phyloP scores from a whole-genome alignment of 768 basidiomycete species.

The Tricholoma terreum region DNA sequence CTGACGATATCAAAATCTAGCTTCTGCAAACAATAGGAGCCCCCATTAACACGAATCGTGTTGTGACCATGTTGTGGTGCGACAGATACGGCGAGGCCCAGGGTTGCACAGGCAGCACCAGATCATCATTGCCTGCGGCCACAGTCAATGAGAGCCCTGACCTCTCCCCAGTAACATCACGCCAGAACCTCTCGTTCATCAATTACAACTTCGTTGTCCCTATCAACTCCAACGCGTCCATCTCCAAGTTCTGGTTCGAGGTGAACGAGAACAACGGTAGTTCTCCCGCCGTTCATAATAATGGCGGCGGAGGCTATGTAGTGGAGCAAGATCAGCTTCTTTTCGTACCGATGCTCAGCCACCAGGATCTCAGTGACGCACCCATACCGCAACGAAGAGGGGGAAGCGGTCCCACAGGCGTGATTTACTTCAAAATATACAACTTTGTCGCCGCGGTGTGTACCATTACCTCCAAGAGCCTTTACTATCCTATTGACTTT shows the following conservation, averaged over 20 bases:
- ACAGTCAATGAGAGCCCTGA: constrained; percentile 30
- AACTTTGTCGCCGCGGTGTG: constrained; percentile 27
- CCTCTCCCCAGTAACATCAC: constrained; percentile 34
- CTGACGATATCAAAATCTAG: constrained; percentile 19
- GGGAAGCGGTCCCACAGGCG: constrained; percentile 22
- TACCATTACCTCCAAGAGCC: background rate
- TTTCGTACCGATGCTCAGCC: constrained; percentile 40
- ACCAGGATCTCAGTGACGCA: constrained; percentile 18
- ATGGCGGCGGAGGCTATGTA: constrained; percentile 40
- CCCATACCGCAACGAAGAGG: constrained; percentile 16
- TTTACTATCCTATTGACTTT: background rate
- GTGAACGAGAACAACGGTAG: constrained; percentile 45
- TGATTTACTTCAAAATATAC: constrained; percentile 18
- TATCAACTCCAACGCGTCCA: constrained; percentile 36
- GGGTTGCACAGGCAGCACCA: constrained; percentile 32
- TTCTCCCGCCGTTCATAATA: constrained; percentile 33
- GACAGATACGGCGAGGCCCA: constrained; percentile 34
- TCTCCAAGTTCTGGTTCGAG: constrained; percentile 49
- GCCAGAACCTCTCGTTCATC: constrained; percentile 33
- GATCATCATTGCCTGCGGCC: constrained; percentile 29
- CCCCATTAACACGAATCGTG: constrained; percentile 35
- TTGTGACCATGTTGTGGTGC: constrained; percentile 42
- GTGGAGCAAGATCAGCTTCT: constrained; percentile 42
- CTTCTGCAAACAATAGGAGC: constrained; percentile 32
- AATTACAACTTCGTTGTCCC: constrained; percentile 45